Conservation (phyloP, 139 green algal genomes). For the Haematococcus lacustris region DNA sequence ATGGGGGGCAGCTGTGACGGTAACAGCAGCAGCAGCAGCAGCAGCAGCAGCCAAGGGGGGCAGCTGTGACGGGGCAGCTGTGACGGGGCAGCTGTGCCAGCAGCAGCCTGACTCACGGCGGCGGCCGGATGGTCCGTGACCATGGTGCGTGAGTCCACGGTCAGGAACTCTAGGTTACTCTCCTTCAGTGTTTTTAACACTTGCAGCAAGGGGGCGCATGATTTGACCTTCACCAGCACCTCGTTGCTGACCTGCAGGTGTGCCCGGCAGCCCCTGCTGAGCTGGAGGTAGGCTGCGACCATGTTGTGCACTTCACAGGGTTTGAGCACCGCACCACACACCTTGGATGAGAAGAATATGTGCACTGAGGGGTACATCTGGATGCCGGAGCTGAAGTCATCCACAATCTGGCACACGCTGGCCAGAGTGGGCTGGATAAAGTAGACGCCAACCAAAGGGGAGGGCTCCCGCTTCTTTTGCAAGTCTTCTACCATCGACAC, state of each 20-base stretch:
- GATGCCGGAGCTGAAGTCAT: constrained; percentile 46
- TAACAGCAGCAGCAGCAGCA: too few species aligned
- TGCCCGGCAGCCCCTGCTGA: neutral
- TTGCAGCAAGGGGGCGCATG: constrained; percentile 32
- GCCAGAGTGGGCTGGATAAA: constrained; percentile 53
- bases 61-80: too few species aligned
- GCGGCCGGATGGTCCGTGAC: constrained; percentile 57
- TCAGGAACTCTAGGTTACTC: constrained; percentile 77
- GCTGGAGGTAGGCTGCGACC: neutral
- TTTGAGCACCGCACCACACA: constrained; percentile 2
- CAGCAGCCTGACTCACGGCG: constrained; percentile 1
- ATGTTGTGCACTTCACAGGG: neutral
- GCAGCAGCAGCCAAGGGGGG: too few species aligned
- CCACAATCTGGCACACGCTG: constrained; percentile 44
- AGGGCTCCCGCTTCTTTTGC: constrained; percentile 55
- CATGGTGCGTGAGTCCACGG: constrained; percentile 74
- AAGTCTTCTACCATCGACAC: constrained; percentile 69
- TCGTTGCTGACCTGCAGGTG: constrained; percentile 18
- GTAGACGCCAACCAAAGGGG: constrained; percentile 72
- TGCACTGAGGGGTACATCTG: constrained; percentile 65
- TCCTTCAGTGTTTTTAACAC: constrained; percentile 66
- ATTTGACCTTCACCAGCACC: constrained; percentile 46
- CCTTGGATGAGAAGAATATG: constrained; percentile 81
- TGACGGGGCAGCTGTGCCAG: too few species aligned
- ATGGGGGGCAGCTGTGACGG: too few species aligned